phyloP scores from a whole-genome alignment of 2,329 filamentous ascomycete genomes.

The Trichoderma brevicompactum region DNA sequence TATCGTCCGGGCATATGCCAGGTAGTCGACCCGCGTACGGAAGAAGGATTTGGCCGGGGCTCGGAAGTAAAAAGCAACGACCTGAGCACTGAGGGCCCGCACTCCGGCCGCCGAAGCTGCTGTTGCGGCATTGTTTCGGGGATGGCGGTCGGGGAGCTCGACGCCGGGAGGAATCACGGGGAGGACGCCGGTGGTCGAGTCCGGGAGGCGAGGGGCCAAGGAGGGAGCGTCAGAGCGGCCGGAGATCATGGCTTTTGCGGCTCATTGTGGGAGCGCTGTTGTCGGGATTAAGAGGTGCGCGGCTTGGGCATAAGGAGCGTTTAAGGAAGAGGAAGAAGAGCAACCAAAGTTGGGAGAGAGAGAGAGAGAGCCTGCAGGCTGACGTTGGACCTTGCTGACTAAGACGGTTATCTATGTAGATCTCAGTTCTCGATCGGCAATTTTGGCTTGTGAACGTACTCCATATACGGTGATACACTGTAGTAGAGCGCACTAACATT shows the following conservation, averaged over 20 bases:
- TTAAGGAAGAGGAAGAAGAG: not conserved
- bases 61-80: conserved; percentile 89
- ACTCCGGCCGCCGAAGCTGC: conserved; percentile 86
- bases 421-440: not conserved
- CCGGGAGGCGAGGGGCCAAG: conserved; percentile 37
- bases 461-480: too few relatives aligned
- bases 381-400: conserved; percentile 6
- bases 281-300: not conserved
- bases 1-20: conserved; percentile 60
- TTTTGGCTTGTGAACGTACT: too few relatives aligned
- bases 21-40: conserved; percentile 84
- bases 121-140: conserved; percentile 60
- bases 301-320: not conserved
- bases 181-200: conserved; percentile 46
- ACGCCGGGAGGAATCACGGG: conserved; percentile 50
- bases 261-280: conserved; percentile 36
- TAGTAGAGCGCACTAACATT: too few relatives aligned
- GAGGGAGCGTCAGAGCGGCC: conserved; percentile 42
- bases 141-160: conserved; percentile 52
- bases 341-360: not conserved
- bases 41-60: conserved; percentile 94
- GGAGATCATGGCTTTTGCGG: conserved; percentile 42
- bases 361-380: conserved; percentile 1
- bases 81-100: conserved; percentile 79
- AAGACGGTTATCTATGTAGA: conserved; percentile 2